phyloP scores from a whole-genome alignment of 345 rosid genomes.

The Populus simonii region DNA sequence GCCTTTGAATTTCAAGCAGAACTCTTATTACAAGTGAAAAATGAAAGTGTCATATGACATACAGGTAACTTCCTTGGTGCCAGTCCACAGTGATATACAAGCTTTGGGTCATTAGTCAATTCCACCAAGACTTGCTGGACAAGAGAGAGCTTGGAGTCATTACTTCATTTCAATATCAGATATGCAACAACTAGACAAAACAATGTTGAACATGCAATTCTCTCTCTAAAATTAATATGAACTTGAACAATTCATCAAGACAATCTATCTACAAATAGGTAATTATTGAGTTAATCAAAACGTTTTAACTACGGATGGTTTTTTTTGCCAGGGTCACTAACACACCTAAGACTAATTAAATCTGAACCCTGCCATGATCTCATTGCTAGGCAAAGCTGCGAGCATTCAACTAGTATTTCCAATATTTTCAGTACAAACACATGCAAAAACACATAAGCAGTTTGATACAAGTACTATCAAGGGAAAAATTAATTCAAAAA shows the following conservation, averaged over 20 bases:
- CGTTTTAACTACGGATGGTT: not conserved
- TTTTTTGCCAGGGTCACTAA: not conserved
- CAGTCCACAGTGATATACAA: slow-evolving; percentile 88
- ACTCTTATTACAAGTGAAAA: not conserved
- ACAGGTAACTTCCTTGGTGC: slow-evolving; percentile 91
- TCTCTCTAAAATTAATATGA: not conserved
- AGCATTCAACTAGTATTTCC: not conserved
- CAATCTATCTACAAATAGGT: not conserved
- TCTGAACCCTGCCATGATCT: not conserved
- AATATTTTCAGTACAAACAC: not conserved
- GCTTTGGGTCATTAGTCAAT: slow-evolving; percentile 80
- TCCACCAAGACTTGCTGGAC: slow-evolving; percentile 69
- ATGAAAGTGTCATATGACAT: slow-evolving; percentile 26
- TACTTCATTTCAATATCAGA: slow-evolving; percentile 4
- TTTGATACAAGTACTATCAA: not conserved
- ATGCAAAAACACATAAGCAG: not conserved
- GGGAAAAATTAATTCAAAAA: not conserved
- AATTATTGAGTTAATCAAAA: not conserved
- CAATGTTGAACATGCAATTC: not conserved
- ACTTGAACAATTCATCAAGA: not conserved
- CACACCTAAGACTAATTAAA: not conserved
- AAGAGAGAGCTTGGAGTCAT: slow-evolving; percentile 16
- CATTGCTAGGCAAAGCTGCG: not conserved
- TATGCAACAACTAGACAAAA: not conserved
- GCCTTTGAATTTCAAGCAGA: slow-evolving; percentile 21